Evolutionary conservation across 2,329 filamentous ascomycete species (phyloP).

Genomic region (Septoria petroselini): DNA sequence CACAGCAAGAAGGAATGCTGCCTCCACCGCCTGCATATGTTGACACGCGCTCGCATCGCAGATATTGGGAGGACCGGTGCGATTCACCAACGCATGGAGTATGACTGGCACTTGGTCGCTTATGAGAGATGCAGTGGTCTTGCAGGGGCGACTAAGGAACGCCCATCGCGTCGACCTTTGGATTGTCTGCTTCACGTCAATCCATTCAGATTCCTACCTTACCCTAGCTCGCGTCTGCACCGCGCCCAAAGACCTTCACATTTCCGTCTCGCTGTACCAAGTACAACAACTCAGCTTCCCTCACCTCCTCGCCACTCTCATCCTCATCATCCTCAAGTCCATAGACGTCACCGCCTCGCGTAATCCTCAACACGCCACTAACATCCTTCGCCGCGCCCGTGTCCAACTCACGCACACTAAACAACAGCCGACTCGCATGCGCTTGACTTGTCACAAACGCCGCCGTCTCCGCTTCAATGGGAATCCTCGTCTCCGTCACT

Average conservation of each 20-base stretch:
- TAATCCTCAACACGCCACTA: constrained; percentile 79
- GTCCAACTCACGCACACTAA: constrained; percentile 73
- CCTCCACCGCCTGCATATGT: constrained; percentile 1
- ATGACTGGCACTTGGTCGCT: background rate
- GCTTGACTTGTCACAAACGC: constrained; percentile 68
- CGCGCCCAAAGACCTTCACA: constrained; percentile 80
- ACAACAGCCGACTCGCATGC: constrained; percentile 69
- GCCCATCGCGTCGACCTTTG: too few relatives aligned
- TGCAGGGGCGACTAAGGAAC: too few relatives aligned
- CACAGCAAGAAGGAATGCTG: background rate
- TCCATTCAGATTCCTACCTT: background rate
- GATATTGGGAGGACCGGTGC: background rate
- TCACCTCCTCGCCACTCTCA: constrained; percentile 21
- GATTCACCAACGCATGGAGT: constrained; percentile 4
- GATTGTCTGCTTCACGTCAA: too few relatives aligned
- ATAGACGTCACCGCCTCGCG: constrained; percentile 67
- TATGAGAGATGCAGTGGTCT: background rate
- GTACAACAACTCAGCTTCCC: constrained; percentile 74
- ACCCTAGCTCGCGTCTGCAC: constrained; percentile 45
- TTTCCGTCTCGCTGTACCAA: constrained; percentile 74
- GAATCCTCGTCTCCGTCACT: constrained; percentile 50
- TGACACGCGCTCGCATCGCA: background rate
- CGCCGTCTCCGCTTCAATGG: constrained; percentile 67
- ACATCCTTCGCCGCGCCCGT: constrained; percentile 89
- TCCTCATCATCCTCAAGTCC: constrained; percentile 31